A percentile compares a stretch with the other conserved stretches of the same genome.
These are phyloP conservation scores for Trichomonascus vanleenenianus DNA, from an alignment of 805 yeast genomes.

Conservation along the genomic window DNA sequence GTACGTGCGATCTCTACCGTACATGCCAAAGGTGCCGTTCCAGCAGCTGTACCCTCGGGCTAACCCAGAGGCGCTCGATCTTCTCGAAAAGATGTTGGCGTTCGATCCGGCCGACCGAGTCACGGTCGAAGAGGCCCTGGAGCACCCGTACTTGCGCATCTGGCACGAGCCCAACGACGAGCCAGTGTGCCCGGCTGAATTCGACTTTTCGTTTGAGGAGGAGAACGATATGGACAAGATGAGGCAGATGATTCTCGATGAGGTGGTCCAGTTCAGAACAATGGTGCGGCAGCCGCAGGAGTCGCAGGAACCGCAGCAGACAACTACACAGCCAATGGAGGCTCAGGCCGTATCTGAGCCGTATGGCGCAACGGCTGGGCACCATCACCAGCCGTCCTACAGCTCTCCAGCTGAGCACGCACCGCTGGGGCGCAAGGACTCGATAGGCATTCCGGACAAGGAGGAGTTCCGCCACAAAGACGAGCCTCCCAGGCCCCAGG, in stretches of 20 bases:
- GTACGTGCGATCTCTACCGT: constrained; percentile 74
- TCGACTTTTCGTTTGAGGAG: constrained; percentile 82
- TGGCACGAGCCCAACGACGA: constrained; percentile 95
- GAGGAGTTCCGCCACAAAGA: constrained; percentile 36
- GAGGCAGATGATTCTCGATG: constrained; percentile 71
- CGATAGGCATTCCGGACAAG: constrained; percentile 40
- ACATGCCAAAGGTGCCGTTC: constrained; percentile 54
- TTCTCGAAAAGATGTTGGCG: constrained; percentile 59
- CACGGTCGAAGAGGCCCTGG: constrained; percentile 73
- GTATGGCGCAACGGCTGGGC: constrained; percentile 1
- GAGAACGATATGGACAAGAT: constrained; percentile 71
- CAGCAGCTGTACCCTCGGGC: constrained; percentile 41
- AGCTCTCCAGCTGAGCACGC: constrained; percentile 24
- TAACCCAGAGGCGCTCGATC: constrained; percentile 61
- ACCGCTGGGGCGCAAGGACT: constrained; percentile 24
- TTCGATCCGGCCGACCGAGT: constrained; percentile 81
- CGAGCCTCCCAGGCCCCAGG: constrained; percentile 58
- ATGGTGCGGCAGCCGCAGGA: constrained; percentile 72
- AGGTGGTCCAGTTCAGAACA: constrained; percentile 69
- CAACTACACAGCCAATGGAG: constrained; percentile 23
- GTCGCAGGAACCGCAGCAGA: constrained; percentile 27
- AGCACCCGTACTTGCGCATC: constrained; percentile 77
- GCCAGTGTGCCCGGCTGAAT: constrained; percentile 62
- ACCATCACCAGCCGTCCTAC: constrained; percentile 10
- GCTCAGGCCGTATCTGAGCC: constrained; percentile 19